A percentile compares a stretch with the other conserved stretches of the same genome.
Conservation (phyloP, 2,329 filamentous ascomycete species). For the Raffaelea ambrosiae region DNA sequence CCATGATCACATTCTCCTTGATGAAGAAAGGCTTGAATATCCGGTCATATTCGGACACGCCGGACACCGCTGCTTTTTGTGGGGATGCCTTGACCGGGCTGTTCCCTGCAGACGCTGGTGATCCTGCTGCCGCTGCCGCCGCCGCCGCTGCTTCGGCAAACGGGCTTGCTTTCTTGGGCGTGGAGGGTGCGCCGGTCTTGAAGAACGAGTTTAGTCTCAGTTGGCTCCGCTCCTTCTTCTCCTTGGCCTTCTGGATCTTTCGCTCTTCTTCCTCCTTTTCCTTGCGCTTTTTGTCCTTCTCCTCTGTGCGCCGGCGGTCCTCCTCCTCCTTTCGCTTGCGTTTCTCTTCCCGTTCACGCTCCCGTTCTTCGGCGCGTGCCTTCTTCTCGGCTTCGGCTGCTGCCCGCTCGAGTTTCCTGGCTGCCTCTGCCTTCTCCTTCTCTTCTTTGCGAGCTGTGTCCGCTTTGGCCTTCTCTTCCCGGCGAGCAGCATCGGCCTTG, state of each 20-base stretch:
- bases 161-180: slow-evolving; percentile 29
- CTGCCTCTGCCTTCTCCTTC: slow-evolving; percentile 19
- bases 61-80: slow-evolving; percentile 17
- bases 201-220: slow-evolving; percentile 40
- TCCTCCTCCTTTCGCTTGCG: slow-evolving; percentile 31
- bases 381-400: slow-evolving; percentile 28
- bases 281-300: slow-evolving; percentile 36
- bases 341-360: slow-evolving; percentile 21
- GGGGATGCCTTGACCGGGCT: slow-evolving; percentile 18
- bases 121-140: too few relatives aligned
- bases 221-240: slow-evolving; percentile 41
- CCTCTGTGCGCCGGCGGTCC: slow-evolving; percentile 22
- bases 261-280: slow-evolving; percentile 45
- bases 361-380: slow-evolving; percentile 20
- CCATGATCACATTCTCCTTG: slow-evolving; percentile 64
- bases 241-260: slow-evolving; percentile 31
- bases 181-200: slow-evolving; percentile 20
- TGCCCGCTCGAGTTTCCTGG: slow-evolving; percentile 21
- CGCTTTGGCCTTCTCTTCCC: slow-evolving; percentile 24
- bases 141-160: not conserved
- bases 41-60: slow-evolving; percentile 52
- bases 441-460: slow-evolving; percentile 21
- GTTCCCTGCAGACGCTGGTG: slow-evolving; percentile 2
- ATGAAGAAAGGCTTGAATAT: slow-evolving; percentile 76
- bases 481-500: slow-evolving; percentile 27